Conservation (phyloP, 2,329 filamentous ascomycete species). For the Hypoxylon sp. region DNA sequence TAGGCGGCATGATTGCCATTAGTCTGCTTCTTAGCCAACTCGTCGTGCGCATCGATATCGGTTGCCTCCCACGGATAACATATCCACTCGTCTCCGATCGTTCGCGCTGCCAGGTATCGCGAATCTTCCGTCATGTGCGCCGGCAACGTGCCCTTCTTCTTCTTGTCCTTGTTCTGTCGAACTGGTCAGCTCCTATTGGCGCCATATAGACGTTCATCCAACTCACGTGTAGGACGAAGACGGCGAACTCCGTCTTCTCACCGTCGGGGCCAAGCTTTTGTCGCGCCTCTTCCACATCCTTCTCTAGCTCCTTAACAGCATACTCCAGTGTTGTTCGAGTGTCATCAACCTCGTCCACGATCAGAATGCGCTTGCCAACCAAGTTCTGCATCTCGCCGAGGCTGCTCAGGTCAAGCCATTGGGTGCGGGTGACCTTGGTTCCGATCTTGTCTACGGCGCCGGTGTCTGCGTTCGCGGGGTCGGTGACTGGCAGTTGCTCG, state of each 20-base stretch:
- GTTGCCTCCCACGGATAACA: conserved; percentile 98
- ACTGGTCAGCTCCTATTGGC: conserved; percentile 1
- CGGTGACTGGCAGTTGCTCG: conserved; percentile 74
- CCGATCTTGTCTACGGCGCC: conserved; percentile 77
- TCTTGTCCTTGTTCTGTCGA: conserved; percentile 90
- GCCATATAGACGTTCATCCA: conserved; percentile 2
- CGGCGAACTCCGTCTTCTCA: conserved; percentile 85
- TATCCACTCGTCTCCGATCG: conserved; percentile 95
- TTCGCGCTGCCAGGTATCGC: conserved; percentile 85
- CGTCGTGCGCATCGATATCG: conserved; percentile 93
- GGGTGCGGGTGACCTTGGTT: conserved; percentile 94
- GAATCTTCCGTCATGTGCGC: conserved; percentile 75
- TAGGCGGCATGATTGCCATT: conserved; percentile 43
- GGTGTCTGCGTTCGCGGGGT: conserved; percentile 58
- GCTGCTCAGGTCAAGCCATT: conserved; percentile 89
- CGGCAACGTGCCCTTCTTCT: conserved; percentile 89
- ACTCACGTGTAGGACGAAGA: conserved; percentile 93
- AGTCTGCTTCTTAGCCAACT: conserved; percentile 63
- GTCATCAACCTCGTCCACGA: conserved; percentile 88
- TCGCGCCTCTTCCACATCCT: conserved; percentile 87
- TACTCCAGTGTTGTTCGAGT: conserved; percentile 83
- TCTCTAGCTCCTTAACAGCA: conserved; percentile 79
- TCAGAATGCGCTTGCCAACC: conserved; percentile 82
- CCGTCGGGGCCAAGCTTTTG: conserved; percentile 72
- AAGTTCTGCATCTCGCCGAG: conserved; percentile 77